Base-by-base conservation (phyloP, 495 filamentous ascomycete species). In the Platismatia glauca region DNA sequence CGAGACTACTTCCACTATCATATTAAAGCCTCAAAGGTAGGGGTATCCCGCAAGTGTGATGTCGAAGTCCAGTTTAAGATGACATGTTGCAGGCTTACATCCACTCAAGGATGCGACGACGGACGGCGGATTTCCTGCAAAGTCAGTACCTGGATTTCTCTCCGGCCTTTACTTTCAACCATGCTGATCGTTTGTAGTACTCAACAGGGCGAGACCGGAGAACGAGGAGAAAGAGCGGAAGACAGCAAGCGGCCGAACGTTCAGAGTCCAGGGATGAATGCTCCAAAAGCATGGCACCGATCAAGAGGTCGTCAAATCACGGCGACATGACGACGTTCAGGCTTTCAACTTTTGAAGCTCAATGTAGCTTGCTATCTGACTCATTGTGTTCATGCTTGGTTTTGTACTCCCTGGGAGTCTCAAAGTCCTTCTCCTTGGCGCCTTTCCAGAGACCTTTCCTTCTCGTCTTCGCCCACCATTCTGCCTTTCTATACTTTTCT, bases 1-100 rank as follows among this genome's bases (percentile, higher is more conserved):
- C 89, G 94, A 63, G 95, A 97, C 70, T 97, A 99, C 74, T 99
- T 99, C 81, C 94, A 99, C 74, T 99, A 99, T 74, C 94, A 99
- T 76, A 99, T 99, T 79, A 99, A 99, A 77, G 94, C 94, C 34
- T 95, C 93, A 55, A 97, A 96, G 79, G 86, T 88, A 73, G 61
- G 77, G 27, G 29, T n/a, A n/a, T 24, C 11, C n/a, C 15, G 16
- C 20, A 46, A 15, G 9, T 31, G 11, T n/a, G 27, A 15, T 50
- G 55, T 33, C 13, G 3, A 31, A 44, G 41, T 60, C 18, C 31
- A 59, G 6, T 53, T 39, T 38, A 22, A 34, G 12, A 58, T n/a
- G 53, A 73, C 64, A 55, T n/a, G n/a, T 31, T 50, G 64, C 39
- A 90, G 85, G 94, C 95, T 52, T 98, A 96, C 73, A 97, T 99